Evolutionary conservation across 345 rosid species (phyloP).

Genomic region (Eucalyptus regnans): DNA sequence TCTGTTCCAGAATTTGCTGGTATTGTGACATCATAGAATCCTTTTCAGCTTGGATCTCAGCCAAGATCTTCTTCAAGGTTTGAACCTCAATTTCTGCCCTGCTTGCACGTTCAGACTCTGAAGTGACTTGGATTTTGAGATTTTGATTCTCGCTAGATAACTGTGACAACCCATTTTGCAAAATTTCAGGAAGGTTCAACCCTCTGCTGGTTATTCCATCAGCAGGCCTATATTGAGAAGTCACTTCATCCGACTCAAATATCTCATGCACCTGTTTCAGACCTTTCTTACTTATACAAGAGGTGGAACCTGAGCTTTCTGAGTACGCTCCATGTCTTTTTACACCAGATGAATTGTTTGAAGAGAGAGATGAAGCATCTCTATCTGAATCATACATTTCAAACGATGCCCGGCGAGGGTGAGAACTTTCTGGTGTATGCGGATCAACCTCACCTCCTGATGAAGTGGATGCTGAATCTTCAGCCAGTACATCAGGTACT

Average conservation of each 20-base stretch:
- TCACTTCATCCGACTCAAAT: constrained; percentile 11
- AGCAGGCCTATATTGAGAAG: background rate
- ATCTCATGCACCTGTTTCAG: constrained; percentile 61
- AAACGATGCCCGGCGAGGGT: constrained; percentile 21
- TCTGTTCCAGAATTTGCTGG: constrained; percentile 50
- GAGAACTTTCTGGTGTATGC: constrained; percentile 63
- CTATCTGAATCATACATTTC: constrained; percentile 27
- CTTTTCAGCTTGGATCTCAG: constrained; percentile 68
- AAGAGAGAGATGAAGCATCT: constrained; percentile 17
- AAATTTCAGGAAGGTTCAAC: constrained; percentile 4
- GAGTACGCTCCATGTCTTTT: constrained; percentile 7
- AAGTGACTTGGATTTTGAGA: constrained; percentile 17
- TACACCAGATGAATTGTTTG: constrained; percentile 6
- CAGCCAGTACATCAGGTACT: constrained; percentile 42
- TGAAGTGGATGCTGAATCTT: constrained; percentile 48
- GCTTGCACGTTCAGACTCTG: constrained; percentile 21
- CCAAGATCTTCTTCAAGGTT: constrained; percentile 43
- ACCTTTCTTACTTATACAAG: constrained; percentile 38
- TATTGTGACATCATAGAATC: constrained; percentile 48
- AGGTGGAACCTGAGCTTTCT: constrained; percentile 3
- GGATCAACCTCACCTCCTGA: constrained; percentile 43
- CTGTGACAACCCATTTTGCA: constrained; percentile 13
- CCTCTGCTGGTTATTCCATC: constrained; percentile 9
- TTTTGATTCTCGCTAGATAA: constrained; percentile 23
- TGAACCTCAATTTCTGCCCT: constrained; percentile 52